Evolutionary conservation across 306 rosid genomes (phyloP).

Genomic region (Ammopiptanthus mongolicus): DNA sequence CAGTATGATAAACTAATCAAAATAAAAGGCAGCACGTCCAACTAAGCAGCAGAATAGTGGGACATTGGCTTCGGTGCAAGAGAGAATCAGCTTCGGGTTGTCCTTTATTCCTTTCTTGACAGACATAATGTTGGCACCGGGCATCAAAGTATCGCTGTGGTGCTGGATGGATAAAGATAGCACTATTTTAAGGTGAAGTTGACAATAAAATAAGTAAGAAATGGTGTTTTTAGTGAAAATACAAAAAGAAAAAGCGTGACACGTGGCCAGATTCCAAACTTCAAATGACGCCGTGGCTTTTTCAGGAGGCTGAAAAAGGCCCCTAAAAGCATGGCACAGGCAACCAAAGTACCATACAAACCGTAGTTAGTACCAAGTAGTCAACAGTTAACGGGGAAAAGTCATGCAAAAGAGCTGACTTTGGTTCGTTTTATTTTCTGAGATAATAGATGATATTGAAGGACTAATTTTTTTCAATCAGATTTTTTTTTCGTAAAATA

Average conservation of each 20-base stretch:
- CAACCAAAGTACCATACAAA: not conserved
- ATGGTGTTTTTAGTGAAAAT: not conserved
- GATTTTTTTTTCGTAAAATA: too few species aligned
- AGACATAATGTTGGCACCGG: not conserved
- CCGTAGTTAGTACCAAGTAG: not conserved
- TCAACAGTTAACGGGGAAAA: not conserved
- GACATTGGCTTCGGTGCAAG: not conserved
- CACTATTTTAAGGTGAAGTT: not conserved
- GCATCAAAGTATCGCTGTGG: not conserved
- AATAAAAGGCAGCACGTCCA: too few species aligned
- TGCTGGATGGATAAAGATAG: not conserved
- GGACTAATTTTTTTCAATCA: too few species aligned
- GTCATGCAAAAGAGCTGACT: not conserved
- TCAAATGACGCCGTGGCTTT: not conserved
- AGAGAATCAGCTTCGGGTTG: not conserved
- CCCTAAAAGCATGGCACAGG: not conserved
- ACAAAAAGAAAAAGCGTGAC: not conserved
- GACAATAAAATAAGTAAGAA: not conserved
- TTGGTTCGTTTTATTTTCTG: not conserved
- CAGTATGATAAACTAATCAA: too few species aligned
- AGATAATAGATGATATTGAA: too few species aligned
- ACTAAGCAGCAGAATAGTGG: not conserved
- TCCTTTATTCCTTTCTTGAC: slow-evolving; percentile 28
- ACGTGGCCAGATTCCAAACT: slow-evolving; percentile 14
- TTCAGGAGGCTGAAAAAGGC: slow-evolving; percentile 3